A percentile compares a stretch with the other conserved stretches of the same genome.
Conservation (phyloP, 345 rosid species). For the Mercurialis annua region DNA sequence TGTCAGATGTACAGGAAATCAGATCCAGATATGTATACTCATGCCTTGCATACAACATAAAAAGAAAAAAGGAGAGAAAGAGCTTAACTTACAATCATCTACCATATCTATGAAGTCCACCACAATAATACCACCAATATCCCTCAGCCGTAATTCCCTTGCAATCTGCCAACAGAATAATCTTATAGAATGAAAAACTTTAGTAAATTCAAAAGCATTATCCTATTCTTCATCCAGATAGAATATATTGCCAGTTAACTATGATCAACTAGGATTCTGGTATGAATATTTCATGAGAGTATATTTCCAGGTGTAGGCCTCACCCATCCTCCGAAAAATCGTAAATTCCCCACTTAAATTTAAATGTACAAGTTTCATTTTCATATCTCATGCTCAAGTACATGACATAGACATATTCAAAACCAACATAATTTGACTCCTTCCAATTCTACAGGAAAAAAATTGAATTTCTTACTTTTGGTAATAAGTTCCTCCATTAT, state of each 20-base stretch:
- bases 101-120: slow-evolving; percentile 98
- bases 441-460: not conserved
- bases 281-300: not conserved
- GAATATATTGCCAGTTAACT: not conserved
- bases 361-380: not conserved
- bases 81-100: slow-evolving; percentile 66
- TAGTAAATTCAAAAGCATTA: slow-evolving; percentile 8
- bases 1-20: not conserved
- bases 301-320: not conserved
- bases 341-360: not conserved
- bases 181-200: slow-evolving; percentile 13
- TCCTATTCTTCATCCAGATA: slow-evolving; percentile 6
- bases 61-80: slow-evolving; percentile 22
- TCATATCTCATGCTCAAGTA: not conserved
- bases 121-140: slow-evolving; percentile 94
- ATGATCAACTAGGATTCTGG: not conserved
- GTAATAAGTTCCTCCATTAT: not conserved
- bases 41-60: not conserved
- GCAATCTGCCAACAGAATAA: slow-evolving; percentile 65
- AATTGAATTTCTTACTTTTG: slow-evolving; percentile 4
- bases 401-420: not conserved
- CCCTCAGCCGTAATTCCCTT: slow-evolving; percentile 91
- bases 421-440: not conserved
- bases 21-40: not conserved
- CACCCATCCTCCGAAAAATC: not conserved